phyloP scores from a whole-genome alignment of 164 flowering plant genomes.

The Magnolia changhungtana region DNA sequence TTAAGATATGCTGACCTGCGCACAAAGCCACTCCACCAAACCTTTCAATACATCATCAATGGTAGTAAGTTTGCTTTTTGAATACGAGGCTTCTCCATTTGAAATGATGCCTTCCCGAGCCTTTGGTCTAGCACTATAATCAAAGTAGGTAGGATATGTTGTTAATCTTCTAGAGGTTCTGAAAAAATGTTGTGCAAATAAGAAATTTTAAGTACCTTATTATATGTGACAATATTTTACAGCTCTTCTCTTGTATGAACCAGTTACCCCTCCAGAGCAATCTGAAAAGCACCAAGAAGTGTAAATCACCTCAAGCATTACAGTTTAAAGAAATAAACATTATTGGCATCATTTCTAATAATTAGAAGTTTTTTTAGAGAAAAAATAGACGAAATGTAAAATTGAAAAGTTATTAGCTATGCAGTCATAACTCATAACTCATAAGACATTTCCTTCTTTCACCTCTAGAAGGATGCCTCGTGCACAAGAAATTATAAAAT shows the following conservation, averaged over 20 bases:
- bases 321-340: neutral
- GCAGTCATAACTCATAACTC: neutral
- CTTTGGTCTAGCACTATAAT: conserved; percentile 71
- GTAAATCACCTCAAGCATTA: neutral
- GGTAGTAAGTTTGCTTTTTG: conserved; percentile 51
- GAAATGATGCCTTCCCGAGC: conserved; percentile 31
- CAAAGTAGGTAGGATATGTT: neutral
- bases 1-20: conserved; percentile 53
- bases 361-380: neutral
- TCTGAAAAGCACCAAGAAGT: conserved; percentile 44
- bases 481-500: too few relatives aligned
- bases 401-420: neutral
- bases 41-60: conserved; percentile 82
- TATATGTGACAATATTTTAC: conserved; percentile 72
- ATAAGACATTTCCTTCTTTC: neutral
- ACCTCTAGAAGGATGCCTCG: neutral
- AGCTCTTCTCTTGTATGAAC: conserved; percentile 97
- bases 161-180: neutral
- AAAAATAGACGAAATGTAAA: neutral
- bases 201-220: conserved; percentile 47
- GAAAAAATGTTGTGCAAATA: neutral
- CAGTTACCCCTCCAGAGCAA: conserved; percentile 92
- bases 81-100: conserved; percentile 66
- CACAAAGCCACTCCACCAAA: conserved; percentile 92
- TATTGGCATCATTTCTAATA: neutral